These are phyloP conservation scores for Lathyrus sativus DNA, from an alignment of 306 rosid species.

Conservation along the genomic window DNA sequence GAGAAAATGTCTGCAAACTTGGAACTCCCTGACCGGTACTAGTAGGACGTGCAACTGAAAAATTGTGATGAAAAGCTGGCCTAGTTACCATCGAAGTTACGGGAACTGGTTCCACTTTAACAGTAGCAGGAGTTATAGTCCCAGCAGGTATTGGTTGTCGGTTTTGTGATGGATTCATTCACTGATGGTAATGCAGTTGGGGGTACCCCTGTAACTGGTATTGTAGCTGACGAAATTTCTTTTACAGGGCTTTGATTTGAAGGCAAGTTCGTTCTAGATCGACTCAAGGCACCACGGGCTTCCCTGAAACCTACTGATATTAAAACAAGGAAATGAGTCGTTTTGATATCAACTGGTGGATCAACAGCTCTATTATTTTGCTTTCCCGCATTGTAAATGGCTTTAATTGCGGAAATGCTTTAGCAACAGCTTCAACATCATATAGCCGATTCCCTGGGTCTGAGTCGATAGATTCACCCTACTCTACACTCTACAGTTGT, in stretches of 20 bases:
- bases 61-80: too few species aligned
- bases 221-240: constrained; percentile 65
- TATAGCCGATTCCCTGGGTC: constrained; percentile 67
- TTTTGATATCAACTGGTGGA: constrained; percentile 71
- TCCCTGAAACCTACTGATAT: constrained; percentile 88
- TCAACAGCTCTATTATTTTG: constrained; percentile 66
- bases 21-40: too few species aligned
- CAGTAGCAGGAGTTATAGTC: too few species aligned
- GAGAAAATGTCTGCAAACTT: too few species aligned
- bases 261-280: constrained; percentile 69
- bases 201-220: constrained; percentile 73
- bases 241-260: constrained; percentile 85
- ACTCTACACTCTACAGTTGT: constrained; percentile 68
- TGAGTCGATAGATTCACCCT: constrained; percentile 68
- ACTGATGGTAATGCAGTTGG: constrained; percentile 77
- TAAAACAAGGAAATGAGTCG: constrained; percentile 67
- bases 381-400: too few species aligned
- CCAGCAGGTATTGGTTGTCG: too few species aligned
- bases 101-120: too few species aligned
- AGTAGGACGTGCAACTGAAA: too few species aligned
- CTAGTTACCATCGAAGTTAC: too few species aligned
- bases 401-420: constrained; percentile 85
- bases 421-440: constrained; percentile 91
- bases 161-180: too few species aligned
- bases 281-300: constrained; percentile 76